phyloP scores from a whole-genome alignment of 2,329 filamentous ascomycete genomes.

The Monascus ruber region DNA sequence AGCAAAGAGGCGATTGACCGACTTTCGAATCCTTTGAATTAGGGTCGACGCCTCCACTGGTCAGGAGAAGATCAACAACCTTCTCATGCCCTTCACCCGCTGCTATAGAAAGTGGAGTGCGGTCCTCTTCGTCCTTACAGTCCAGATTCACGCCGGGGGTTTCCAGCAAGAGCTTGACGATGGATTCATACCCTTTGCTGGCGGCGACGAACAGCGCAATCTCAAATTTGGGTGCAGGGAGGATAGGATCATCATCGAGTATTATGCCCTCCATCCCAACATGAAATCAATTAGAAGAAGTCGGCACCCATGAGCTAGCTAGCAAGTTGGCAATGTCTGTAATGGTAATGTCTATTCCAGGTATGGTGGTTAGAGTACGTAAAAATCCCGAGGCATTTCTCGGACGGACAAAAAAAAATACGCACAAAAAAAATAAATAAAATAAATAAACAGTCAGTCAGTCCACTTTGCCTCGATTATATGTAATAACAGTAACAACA shows the following conservation, averaged over 20 bases:
- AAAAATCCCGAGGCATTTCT: too few relatives aligned
- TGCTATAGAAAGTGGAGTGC: slow-evolving; percentile 13
- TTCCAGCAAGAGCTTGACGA: slow-evolving; percentile 10
- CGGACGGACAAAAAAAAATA: too few relatives aligned
- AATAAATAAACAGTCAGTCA: too few relatives aligned
- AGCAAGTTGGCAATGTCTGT: too few relatives aligned
- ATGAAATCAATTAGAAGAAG: background rate
- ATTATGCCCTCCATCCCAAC: background rate
- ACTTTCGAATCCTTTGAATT: slow-evolving; percentile 5
- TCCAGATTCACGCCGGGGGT: slow-evolving; percentile 13
- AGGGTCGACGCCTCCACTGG: slow-evolving; percentile 6
- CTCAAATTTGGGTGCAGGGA: slow-evolving; percentile 7
- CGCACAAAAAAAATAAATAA: too few relatives aligned
- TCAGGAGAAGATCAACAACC: slow-evolving; percentile 11
- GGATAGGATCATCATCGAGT: background rate
- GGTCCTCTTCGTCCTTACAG: slow-evolving; percentile 7
- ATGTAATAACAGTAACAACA: too few relatives aligned
- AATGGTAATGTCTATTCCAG: background rate
- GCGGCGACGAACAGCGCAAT: slow-evolving; percentile 13
- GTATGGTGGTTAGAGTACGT: background rate
- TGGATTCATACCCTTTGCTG: slow-evolving; percentile 14
- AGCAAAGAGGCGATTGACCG: slow-evolving; percentile 10
- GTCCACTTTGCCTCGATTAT: too few relatives aligned
- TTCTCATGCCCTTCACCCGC: slow-evolving; percentile 12
- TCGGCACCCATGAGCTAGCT: background rate